Evolutionary conservation across 176 grass and related monocot species (phyloP).

Genomic region (Melocanna baccifera): DNA sequence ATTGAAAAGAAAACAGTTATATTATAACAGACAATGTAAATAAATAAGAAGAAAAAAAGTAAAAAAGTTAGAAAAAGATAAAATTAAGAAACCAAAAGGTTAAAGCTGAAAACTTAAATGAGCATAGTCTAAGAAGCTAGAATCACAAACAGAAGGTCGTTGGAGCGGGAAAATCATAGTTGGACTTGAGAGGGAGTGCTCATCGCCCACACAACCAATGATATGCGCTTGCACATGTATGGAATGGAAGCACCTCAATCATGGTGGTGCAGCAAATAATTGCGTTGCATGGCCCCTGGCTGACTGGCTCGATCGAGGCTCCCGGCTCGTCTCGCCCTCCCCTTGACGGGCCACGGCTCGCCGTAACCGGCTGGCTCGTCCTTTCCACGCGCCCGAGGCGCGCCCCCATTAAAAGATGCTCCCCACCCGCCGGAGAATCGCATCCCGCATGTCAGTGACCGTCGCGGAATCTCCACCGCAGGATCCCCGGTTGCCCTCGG

Average conservation of each 20-base stretch:
- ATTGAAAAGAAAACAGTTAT: too few species aligned
- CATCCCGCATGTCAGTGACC: background rate
- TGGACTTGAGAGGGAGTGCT: too few species aligned
- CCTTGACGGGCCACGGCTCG: background rate
- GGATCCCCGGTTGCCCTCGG: background rate
- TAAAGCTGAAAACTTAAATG: too few species aligned
- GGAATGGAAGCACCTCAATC: background rate
- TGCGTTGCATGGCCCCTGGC: background rate
- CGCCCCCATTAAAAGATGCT: background rate
- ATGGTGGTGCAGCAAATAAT: constrained; percentile 19
- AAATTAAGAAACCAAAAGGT: too few species aligned
- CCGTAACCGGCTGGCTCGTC: background rate
- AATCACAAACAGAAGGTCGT: too few species aligned
- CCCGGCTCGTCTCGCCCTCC: background rate
- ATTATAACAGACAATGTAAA: too few species aligned
- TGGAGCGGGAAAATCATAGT: too few species aligned
- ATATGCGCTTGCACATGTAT: too few species aligned
- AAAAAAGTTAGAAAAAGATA: too few species aligned
- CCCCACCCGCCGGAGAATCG: background rate
- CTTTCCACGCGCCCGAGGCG: constrained; percentile 29
- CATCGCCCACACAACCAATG: too few species aligned
- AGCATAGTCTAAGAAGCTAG: too few species aligned
- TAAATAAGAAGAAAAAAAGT: too few species aligned
- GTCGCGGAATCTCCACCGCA: background rate
- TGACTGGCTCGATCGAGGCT: background rate